phyloP scores from a whole-genome alignment of 331 rosid species.

The Stylosanthes scabra region DNA sequence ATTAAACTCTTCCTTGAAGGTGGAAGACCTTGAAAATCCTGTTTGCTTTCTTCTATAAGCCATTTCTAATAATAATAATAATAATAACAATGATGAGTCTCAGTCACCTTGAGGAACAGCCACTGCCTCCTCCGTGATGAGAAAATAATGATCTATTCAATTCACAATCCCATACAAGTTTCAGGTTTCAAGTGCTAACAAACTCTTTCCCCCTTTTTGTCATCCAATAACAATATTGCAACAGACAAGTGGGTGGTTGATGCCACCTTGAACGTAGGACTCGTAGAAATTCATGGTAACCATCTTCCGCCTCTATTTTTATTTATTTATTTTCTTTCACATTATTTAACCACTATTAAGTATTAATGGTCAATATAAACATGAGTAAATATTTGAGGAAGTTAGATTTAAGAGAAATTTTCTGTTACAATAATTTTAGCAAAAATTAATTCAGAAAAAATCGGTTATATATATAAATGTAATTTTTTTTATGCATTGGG shows the following conservation, averaged over 20 bases:
- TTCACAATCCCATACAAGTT: neutral
- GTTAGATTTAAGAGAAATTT: too few species aligned
- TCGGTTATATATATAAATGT: too few species aligned
- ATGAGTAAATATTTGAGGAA: too few species aligned
- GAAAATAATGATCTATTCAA: neutral
- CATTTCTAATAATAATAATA: conserved; percentile 30
- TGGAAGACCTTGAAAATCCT: conserved; percentile 68
- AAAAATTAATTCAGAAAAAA: too few species aligned
- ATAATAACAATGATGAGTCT: neutral
- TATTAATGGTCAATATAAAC: too few species aligned
- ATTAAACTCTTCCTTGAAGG: conserved; percentile 77
- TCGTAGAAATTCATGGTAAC: conserved; percentile 37
- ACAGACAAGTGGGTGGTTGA: conserved; percentile 21
- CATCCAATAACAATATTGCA: neutral
- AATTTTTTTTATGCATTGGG: too few species aligned
- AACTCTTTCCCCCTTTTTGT: conserved; percentile 8
- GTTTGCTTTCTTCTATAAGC: conserved; percentile 82
- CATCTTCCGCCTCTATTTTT: neutral
- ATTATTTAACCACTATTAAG: neutral
- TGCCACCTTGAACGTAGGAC: conserved; percentile 38
- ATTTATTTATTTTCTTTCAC: neutral
- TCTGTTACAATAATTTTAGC: too few species aligned
- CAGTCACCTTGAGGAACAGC: too few species aligned
- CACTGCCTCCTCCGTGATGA: neutral
- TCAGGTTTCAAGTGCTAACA: conserved; percentile 23